Conservation (phyloP, 2,329 filamentous ascomycete species). For the Pseudogymnoascus sp. region DNA sequence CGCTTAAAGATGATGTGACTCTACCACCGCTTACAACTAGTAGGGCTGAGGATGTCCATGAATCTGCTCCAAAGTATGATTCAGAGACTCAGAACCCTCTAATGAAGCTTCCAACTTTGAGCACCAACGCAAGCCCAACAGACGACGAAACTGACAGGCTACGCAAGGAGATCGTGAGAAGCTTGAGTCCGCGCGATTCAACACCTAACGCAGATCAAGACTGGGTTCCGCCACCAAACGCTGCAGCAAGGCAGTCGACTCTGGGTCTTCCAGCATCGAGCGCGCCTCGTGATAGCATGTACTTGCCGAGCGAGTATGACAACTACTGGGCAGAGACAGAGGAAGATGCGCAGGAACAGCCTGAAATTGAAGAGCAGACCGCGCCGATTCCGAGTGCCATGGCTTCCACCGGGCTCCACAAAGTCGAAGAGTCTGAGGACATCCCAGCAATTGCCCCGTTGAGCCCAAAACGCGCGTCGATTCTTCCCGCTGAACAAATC, state of each 20-base stretch:
- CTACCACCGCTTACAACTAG: slow-evolving; percentile 13
- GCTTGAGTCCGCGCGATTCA: slow-evolving; percentile 46
- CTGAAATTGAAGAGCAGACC: background rate
- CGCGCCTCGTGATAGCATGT: slow-evolving; percentile 47
- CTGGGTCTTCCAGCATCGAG: background rate
- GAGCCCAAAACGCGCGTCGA: slow-evolving; percentile 9
- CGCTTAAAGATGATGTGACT: slow-evolving; percentile 35
- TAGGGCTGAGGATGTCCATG: slow-evolving; percentile 9
- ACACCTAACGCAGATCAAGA: slow-evolving; percentile 19
- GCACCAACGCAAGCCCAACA: slow-evolving; percentile 17
- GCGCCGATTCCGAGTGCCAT: background rate
- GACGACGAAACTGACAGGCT: slow-evolving; percentile 61
- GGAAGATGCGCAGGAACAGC: slow-evolving; percentile 25
- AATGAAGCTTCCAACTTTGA: slow-evolving; percentile 17
- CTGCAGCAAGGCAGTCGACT: slow-evolving; percentile 9
- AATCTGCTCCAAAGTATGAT: slow-evolving; percentile 8
- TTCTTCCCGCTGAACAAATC: slow-evolving; percentile 10
- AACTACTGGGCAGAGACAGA: slow-evolving; percentile 53
- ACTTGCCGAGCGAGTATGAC: slow-evolving; percentile 58
- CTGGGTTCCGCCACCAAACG: slow-evolving; percentile 12
- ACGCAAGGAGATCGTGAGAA: slow-evolving; percentile 66
- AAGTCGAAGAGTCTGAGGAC: background rate
- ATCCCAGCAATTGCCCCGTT: slow-evolving; percentile 19
- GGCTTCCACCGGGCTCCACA: background rate
- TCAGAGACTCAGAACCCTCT: slow-evolving; percentile 12